phyloP scores from a whole-genome alignment of 202 grass and related monocot genomes.

The Schoenoplectus tabernaemontani region DNA sequence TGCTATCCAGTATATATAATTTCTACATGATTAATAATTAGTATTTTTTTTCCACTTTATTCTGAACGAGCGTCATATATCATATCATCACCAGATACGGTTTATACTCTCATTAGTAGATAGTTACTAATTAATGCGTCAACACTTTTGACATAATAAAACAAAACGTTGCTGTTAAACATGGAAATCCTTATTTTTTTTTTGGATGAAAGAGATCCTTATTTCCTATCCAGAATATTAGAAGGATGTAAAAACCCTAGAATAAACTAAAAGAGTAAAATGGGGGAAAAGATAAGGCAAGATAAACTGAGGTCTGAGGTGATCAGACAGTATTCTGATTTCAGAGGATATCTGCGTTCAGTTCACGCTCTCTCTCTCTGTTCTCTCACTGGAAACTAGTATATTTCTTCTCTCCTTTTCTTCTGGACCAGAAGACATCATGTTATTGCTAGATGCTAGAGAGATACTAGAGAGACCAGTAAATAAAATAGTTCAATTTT shows the following conservation, averaged over 20 bases:
- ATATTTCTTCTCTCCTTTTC: background rate
- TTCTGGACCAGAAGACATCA: background rate
- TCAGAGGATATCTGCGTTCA: background rate
- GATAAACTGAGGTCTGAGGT: background rate
- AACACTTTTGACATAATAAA: background rate
- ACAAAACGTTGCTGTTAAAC: background rate
- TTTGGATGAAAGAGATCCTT: too few relatives aligned
- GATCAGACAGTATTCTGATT: background rate
- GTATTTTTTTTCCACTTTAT: background rate
- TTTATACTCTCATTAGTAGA: background rate
- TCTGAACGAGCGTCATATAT: background rate
- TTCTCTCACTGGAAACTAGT: background rate
- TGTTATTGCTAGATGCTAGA: too few relatives aligned
- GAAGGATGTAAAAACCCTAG: background rate
- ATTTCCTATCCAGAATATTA: background rate
- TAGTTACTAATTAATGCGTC: background rate
- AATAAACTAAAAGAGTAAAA: background rate
- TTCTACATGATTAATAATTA: background rate
- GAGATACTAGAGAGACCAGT: too few relatives aligned
- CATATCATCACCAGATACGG: background rate
- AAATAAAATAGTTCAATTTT: too few relatives aligned
- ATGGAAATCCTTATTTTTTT: background rate
- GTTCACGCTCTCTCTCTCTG: constrained; percentile 1
- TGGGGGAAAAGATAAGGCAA: background rate
- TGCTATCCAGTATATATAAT: background rate